Conservation (phyloP, 805 yeast genomes). For the Schwanniomyces polymorphus region DNA sequence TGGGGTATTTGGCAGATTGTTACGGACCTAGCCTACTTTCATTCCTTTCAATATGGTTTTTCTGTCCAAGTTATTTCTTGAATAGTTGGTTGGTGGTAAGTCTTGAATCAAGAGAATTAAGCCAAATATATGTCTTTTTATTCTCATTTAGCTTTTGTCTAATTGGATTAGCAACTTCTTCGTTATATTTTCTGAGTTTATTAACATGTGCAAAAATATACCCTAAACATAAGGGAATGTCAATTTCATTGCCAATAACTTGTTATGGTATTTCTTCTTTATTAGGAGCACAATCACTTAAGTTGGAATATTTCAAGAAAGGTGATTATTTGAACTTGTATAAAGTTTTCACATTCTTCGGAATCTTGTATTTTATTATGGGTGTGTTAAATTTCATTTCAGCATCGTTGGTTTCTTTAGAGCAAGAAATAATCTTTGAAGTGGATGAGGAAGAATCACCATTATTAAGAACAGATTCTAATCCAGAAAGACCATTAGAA, state of each 20-base stretch:
- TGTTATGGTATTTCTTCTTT: constrained; percentile 84
- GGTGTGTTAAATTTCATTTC: constrained; percentile 64
- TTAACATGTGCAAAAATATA: constrained; percentile 85
- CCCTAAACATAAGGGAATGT: constrained; percentile 72
- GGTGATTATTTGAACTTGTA: constrained; percentile 42
- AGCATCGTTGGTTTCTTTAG: constrained; percentile 62
- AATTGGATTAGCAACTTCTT: constrained; percentile 72
- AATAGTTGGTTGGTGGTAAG: constrained; percentile 24
- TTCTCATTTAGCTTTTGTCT: constrained; percentile 52
- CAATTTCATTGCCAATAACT: constrained; percentile 86
- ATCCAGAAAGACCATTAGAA: constrained; percentile 33
- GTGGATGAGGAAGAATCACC: constrained; percentile 29
- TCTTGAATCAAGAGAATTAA: constrained; percentile 1
- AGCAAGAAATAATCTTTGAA: constrained; percentile 45
- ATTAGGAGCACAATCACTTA: constrained; percentile 64
- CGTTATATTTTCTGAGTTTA: constrained; percentile 68
- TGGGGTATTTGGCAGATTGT: constrained; percentile 83
- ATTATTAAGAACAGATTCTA: constrained; percentile 21
- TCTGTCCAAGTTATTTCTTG: constrained; percentile 65
- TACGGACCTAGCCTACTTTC: constrained; percentile 80
- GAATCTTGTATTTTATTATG: constrained; percentile 51
- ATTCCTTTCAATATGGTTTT: constrained; percentile 55
- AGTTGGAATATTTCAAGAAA: constrained; percentile 35
- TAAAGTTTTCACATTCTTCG: constrained; percentile 53
- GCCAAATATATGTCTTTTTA: constrained; percentile 13